These are phyloP conservation scores for Cucumis melo DNA, from an alignment of 306 rosid species.

Conservation along the genomic window DNA sequence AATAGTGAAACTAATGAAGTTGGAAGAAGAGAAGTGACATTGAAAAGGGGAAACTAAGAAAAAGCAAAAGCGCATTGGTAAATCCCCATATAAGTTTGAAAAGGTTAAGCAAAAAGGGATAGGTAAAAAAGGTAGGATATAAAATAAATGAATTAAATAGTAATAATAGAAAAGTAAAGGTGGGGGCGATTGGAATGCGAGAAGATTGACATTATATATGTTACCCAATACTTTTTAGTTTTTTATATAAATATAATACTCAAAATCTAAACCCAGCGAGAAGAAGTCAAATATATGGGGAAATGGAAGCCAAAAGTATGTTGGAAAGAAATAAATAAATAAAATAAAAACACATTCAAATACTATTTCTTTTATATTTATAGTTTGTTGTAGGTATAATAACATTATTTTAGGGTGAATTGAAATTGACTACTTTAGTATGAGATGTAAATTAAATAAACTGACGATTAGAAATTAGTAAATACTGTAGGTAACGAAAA, in stretches of 20 bases:
- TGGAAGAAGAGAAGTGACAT: neutral
- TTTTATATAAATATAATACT: too few species aligned
- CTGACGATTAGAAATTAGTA: too few species aligned
- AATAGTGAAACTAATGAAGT: neutral
- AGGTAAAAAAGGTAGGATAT: neutral
- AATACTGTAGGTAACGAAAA: too few species aligned
- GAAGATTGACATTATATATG: neutral
- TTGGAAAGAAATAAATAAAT: neutral
- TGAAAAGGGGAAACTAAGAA: neutral
- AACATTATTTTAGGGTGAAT: too few species aligned
- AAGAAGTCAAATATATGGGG: neutral
- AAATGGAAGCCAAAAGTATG: neutral
- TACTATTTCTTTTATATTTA: too few species aligned
- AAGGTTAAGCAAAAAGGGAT: neutral
- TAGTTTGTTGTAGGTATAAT: too few species aligned
- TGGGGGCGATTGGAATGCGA: neutral
- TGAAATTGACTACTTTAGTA: too few species aligned
- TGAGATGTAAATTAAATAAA: too few species aligned
- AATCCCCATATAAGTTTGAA: constrained; percentile 2
- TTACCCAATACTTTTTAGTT: too few species aligned
- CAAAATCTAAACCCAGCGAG: neutral
- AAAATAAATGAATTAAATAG: neutral
- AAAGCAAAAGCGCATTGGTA: neutral
- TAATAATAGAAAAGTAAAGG: neutral
- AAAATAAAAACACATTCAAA: neutral